Conservation (phyloP, 331 rosid genomes). For the Pyrus hybrid region DNA sequence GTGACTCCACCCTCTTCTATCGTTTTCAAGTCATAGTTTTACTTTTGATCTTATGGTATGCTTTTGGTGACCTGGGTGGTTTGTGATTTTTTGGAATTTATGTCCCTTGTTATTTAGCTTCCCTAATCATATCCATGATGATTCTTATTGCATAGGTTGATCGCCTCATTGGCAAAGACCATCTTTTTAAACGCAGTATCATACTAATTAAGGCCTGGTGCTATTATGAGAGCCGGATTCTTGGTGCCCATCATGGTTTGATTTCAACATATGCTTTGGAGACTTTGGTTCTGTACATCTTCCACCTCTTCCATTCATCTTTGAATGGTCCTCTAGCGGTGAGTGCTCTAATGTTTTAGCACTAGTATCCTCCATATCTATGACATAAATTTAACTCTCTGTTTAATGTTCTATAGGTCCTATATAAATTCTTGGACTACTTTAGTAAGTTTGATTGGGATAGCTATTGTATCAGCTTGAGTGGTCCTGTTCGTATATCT, state of each 20-base stretch:
- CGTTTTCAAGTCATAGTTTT: background rate
- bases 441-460: slow-evolving; percentile 98
- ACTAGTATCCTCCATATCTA: background rate
- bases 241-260: slow-evolving; percentile 95
- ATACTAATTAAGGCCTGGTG: slow-evolving; percentile 92
- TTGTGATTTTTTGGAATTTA: background rate
- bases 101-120: background rate
- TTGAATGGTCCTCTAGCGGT: slow-evolving; percentile 82
- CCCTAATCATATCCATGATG: background rate
- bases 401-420: slow-evolving; percentile 50
- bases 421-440: slow-evolving; percentile 79
- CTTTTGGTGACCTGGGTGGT: background rate
- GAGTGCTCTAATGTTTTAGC: slow-evolving; percentile 31
- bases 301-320: slow-evolving; percentile 63
- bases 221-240: slow-evolving; percentile 89
- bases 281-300: slow-evolving; percentile 76
- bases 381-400: slow-evolving; percentile 16
- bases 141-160: slow-evolving; percentile 46
- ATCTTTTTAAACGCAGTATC: slow-evolving; percentile 84
- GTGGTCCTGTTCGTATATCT: slow-evolving; percentile 74
- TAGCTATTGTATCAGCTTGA: slow-evolving; percentile 76
- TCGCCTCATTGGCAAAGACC: slow-evolving; percentile 62
- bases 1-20: background rate
- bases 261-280: slow-evolving; percentile 93
- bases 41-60: background rate